A percentile compares a stretch with the other conserved stretches of the same genome.
phyloP scores from a whole-genome alignment of 768 basidiomycete species.

The Xerocomus brunneocitrinus region DNA sequence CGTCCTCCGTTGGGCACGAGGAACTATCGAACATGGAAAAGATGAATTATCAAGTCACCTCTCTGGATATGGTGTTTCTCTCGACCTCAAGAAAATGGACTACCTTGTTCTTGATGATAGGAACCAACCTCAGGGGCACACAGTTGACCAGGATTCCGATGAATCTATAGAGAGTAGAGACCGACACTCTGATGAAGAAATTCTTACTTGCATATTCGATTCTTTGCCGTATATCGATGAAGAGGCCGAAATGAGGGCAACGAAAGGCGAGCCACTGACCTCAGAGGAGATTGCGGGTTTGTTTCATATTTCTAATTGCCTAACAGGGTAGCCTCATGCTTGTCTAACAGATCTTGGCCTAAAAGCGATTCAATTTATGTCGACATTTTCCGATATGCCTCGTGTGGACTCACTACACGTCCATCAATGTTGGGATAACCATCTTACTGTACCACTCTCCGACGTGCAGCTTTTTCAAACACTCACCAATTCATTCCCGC shows the following conservation, averaged over 20 bases:
- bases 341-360: slow-evolving; percentile 53
- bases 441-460: slow-evolving; percentile 10
- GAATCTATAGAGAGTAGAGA: slow-evolving; percentile 2
- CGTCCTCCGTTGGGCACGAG: slow-evolving; percentile 50
- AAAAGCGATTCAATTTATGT: slow-evolving; percentile 72
- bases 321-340: not conserved
- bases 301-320: slow-evolving; percentile 12
- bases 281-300: slow-evolving; percentile 53
- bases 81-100: slow-evolving; percentile 96
- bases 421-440: slow-evolving; percentile 20
- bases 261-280: slow-evolving; percentile 41
- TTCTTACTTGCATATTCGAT: slow-evolving; percentile 27
- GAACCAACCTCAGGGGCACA: slow-evolving; percentile 18
- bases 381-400: slow-evolving; percentile 52
- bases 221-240: slow-evolving; percentile 27
- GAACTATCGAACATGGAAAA: slow-evolving; percentile 34
- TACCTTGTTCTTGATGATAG: slow-evolving; percentile 93
- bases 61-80: slow-evolving; percentile 85
- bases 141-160: not conserved
- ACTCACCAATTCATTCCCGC: slow-evolving; percentile 86
- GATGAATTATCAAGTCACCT: slow-evolving; percentile 42
- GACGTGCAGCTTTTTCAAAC: slow-evolving; percentile 41
- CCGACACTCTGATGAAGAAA: slow-evolving; percentile 17
- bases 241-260: slow-evolving; percentile 31
- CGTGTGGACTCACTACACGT: slow-evolving; percentile 24